These are phyloP conservation scores for Mariannaea elegans DNA, from an alignment of 2,329 filamentous ascomycete species.

Conservation along the genomic window DNA sequence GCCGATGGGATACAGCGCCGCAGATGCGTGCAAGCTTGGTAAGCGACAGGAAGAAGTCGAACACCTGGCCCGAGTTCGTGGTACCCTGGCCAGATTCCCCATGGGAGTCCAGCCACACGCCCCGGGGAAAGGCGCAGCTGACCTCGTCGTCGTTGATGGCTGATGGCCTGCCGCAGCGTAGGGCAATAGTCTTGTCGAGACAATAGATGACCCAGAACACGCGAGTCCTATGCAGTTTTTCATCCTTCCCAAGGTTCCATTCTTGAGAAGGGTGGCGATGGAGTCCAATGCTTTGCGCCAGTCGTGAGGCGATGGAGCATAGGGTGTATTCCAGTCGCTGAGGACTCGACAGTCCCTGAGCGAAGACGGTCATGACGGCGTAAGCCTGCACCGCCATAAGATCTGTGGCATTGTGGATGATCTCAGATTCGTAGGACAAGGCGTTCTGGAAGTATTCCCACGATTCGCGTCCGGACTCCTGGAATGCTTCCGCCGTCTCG, in stretches of 20 bases:
- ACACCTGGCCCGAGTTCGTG: neutral
- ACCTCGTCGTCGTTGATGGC: constrained; percentile 1
- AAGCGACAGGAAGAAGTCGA: neutral
- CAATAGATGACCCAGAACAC: constrained; percentile 16
- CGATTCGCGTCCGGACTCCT: neutral
- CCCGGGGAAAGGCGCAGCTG: neutral
- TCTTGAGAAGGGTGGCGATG: neutral
- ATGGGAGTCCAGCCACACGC: neutral
- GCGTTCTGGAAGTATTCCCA: constrained; percentile 9
- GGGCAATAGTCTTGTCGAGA: constrained; percentile 13
- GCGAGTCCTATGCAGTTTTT: neutral
- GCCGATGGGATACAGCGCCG: neutral
- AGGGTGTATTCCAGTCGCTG: constrained; percentile 13
- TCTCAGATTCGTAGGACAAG: neutral
- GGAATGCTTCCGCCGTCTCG: constrained; percentile 8
- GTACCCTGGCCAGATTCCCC: accelerated
- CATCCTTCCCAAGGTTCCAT: neutral
- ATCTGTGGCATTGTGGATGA: constrained; percentile 1
- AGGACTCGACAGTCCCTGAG: constrained; percentile 13
- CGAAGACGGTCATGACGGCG: constrained; percentile 14
- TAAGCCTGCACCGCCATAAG: constrained; percentile 7
- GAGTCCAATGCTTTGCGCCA: constrained; percentile 1
- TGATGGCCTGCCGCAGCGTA: constrained; percentile 5
- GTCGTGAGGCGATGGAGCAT: neutral
- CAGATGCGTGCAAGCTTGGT: constrained; percentile 5